Base-by-base conservation (phyloP, 768 basidiomycete genomes). In the Rhizopogon vesiculosus region DNA sequence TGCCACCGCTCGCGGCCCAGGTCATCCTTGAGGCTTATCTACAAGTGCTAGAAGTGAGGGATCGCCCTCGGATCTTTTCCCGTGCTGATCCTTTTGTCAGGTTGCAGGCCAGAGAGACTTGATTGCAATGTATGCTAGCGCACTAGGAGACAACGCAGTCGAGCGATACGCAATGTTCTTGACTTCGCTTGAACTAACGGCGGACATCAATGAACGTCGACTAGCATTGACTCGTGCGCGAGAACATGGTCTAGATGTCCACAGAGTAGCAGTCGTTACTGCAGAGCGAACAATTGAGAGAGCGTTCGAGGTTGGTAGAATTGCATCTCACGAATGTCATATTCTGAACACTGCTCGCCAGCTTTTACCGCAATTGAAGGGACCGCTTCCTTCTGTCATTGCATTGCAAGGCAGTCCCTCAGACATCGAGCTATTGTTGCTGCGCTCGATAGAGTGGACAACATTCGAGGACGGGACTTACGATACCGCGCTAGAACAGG, bases 371-470 rank as follows among this genome's bases (percentile, higher is more conserved):
- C 72, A 66, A 5, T 61, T 81, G 19, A 81, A 78, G 42, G 85
- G 83, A 3, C 75, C 80, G 0, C 71, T 89, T 25, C 86, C 88
- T 0, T 82, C 81, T 1, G 74, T 85, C n/a, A 78, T 84, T 45
- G 72, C 76, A 2, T 62, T 81, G 42, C 86, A 85, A 59, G 75
- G 77, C 9, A 75, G 79, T 0, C 76, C 87, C 0, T 80, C 76
- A 1, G 82, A 84, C 15, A 69, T 71, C 0, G 89, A 93, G 64
- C 64, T 72, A 58, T 67, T 89, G 46, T 75, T 98, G 7, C 77
- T 96, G 31, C 83, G 94, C 18, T 90, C 91, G 0, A 86, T 98
- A 48, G 95, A 98, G 64, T 99, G 96, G 96, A 89, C 95, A 51
- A 88, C 84, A 0, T 89, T 90, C 66, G 76, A 79, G 61, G 81